A percentile compares a stretch with the other conserved stretches of the same genome.
Evolutionary conservation across 352 stramenopile genomes (phyloP).

Genomic region (Lagenidium sp.): DNA sequence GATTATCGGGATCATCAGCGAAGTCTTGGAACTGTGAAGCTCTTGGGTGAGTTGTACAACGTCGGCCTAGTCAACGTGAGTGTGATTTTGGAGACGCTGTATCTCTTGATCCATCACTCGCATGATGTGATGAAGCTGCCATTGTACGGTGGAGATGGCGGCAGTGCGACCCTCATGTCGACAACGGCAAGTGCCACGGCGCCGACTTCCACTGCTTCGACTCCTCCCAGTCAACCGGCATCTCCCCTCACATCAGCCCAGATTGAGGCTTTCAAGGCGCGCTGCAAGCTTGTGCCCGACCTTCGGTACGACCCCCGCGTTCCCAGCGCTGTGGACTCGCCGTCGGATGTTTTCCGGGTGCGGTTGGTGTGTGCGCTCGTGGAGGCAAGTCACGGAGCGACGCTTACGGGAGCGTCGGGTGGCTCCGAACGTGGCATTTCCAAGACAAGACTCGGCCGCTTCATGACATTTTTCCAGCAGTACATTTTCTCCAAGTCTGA

Average conservation of each 20-base stretch:
- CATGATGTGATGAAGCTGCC: slow-evolving; percentile 86
- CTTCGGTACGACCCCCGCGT: slow-evolving; percentile 85
- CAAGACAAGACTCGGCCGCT: slow-evolving; percentile 75
- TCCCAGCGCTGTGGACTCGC: slow-evolving; percentile 82
- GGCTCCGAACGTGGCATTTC: slow-evolving; percentile 81
- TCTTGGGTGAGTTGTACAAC: slow-evolving; percentile 94
- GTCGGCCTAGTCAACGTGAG: slow-evolving; percentile 86
- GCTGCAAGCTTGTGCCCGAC: slow-evolving; percentile 60
- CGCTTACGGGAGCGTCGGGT: background rate
- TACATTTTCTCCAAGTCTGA: slow-evolving; percentile 95
- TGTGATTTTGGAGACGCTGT: slow-evolving; percentile 91
- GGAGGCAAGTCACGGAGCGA: slow-evolving; percentile 27
- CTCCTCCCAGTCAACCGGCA: too few relatives aligned
- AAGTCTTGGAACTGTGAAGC: slow-evolving; percentile 87
- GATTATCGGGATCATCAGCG: slow-evolving; percentile 91
- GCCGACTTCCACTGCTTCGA: background rate
- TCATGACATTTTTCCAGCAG: slow-evolving; percentile 92
- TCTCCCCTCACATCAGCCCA: slow-evolving; percentile 19
- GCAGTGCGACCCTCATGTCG: background rate
- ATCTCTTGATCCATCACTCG: slow-evolving; percentile 93
- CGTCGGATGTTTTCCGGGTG: slow-evolving; percentile 90
- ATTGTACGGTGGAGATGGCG: slow-evolving; percentile 43
- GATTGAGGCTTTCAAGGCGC: slow-evolving; percentile 49
- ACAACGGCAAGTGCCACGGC: background rate
- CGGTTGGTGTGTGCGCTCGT: slow-evolving; percentile 92